phyloP scores from a whole-genome alignment of 768 basidiomycete genomes.

The Chalciporus chontae region DNA sequence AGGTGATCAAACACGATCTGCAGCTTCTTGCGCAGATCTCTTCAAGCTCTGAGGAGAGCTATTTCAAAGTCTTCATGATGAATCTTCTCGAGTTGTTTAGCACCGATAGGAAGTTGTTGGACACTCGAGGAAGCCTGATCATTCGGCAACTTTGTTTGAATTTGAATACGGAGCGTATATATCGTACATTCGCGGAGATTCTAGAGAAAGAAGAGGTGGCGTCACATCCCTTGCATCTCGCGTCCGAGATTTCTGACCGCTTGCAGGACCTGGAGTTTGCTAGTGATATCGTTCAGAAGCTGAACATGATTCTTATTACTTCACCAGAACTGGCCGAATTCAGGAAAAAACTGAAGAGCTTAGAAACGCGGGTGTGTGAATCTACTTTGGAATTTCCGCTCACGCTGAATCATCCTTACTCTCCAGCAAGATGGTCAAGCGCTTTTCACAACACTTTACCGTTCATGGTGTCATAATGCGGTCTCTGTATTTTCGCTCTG shows the following conservation, averaged over 20 bases:
- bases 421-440: slow-evolving; percentile 91
- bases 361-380: slow-evolving; percentile 80
- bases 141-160: slow-evolving; percentile 93
- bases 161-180: slow-evolving; percentile 93
- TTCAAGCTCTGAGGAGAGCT: slow-evolving; percentile 89
- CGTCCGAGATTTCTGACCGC: not conserved
- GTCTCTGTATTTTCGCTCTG: slow-evolving; percentile 96
- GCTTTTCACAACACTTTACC: slow-evolving; percentile 88
- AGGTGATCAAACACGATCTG: slow-evolving; percentile 96
- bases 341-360: slow-evolving; percentile 84
- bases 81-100: slow-evolving; percentile 93
- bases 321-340: slow-evolving; percentile 96
- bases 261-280: slow-evolving; percentile 93
- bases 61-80: slow-evolving; percentile 94
- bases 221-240: not conserved
- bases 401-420: not conserved
- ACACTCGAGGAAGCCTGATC: slow-evolving; percentile 91
- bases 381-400: not conserved
- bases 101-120: slow-evolving; percentile 86
- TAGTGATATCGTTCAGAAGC: slow-evolving; percentile 94
- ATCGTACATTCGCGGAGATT: slow-evolving; percentile 93
- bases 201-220: slow-evolving; percentile 95
- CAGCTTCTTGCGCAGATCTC: slow-evolving; percentile 97
- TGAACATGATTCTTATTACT: slow-evolving; percentile 95
- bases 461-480: slow-evolving; percentile 98